Conservation (phyloP, 2,329 filamentous ascomycete genomes). For the Diplodia scrobiculata region DNA sequence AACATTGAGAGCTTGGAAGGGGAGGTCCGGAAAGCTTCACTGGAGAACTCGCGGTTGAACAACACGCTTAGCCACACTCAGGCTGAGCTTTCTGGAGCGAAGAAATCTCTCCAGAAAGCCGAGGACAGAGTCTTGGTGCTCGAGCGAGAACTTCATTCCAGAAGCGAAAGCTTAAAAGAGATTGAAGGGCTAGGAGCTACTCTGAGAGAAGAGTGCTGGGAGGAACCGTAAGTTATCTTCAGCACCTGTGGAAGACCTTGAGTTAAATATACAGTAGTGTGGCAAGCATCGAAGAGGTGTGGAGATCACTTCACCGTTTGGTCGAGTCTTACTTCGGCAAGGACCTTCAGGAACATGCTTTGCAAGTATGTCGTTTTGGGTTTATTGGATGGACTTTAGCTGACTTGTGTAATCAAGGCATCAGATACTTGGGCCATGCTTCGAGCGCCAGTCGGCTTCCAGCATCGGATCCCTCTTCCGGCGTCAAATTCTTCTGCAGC, state of each 20-base stretch:
- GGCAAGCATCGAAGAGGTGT: no score
- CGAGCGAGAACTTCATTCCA: neutral
- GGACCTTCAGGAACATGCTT: neutral
- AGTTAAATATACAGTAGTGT: no score
- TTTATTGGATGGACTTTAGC: neutral
- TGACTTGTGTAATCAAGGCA: neutral
- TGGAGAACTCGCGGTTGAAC: no score
- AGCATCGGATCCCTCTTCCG: slow-evolving; percentile 37
- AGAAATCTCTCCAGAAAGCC: neutral
- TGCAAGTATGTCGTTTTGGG: neutral
- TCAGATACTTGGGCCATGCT: neutral
- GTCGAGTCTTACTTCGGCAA: neutral
- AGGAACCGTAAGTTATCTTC: no score
- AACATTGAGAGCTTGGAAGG: no score
- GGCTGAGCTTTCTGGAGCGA: neutral
- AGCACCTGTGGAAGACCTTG: no score
- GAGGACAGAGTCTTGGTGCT: neutral
- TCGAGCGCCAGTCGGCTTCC: slow-evolving; percentile 25
- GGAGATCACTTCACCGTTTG: neutral
- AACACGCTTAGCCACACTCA: neutral
- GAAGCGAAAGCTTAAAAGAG: neutral
- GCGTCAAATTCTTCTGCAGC: slow-evolving; percentile 39
- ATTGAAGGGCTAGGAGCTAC: no score
- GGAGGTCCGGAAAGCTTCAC: no score
- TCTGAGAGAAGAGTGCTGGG: no score